A percentile compares a stretch with the other conserved stretches of the same genome.
Evolutionary conservation across 2,329 filamentous ascomycete species (phyloP).

Genomic region (Didymella arachidicola): DNA sequence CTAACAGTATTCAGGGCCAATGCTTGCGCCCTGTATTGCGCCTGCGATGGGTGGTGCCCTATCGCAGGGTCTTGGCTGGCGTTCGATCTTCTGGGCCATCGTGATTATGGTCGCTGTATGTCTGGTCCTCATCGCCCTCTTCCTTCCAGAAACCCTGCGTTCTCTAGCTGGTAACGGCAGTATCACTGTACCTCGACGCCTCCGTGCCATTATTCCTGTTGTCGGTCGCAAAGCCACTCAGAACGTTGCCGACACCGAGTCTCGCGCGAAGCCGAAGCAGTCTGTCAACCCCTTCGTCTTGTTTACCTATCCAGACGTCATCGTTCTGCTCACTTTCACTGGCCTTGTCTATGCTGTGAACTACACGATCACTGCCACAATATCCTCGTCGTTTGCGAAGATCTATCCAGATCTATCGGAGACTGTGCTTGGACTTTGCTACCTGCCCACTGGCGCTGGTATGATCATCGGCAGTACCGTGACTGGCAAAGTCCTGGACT

Average conservation of each 20-base stretch:
- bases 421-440: conserved; percentile 48
- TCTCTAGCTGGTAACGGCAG: conserved; percentile 53
- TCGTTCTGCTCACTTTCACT: conserved; percentile 56
- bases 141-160: conserved; percentile 54
- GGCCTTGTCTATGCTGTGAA: conserved; percentile 42
- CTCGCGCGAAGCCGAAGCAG: conserved; percentile 27
- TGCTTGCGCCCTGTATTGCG: conserved; percentile 41
- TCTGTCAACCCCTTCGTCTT: conserved; percentile 40
- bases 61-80: conserved; percentile 47
- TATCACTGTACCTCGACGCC: conserved; percentile 32
- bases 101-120: conserved; percentile 51
- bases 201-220: conserved; percentile 34
- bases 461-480: conserved; percentile 62
- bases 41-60: conserved; percentile 47
- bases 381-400: conserved; percentile 36
- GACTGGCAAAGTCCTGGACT: conserved; percentile 62
- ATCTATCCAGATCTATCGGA: conserved; percentile 38
- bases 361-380: conserved; percentile 44
- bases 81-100: conserved; percentile 51
- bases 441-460: conserved; percentile 64
- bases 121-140: conserved; percentile 45
- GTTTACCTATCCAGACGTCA: conserved; percentile 41
- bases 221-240: conserved; percentile 33
- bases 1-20: conserved; percentile 52
- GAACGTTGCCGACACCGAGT: conserved; percentile 19